Evolutionary conservation across 1,284 basidiomycete species (phyloP).

Genomic region (Pyrrhoderma lamaoense): DNA sequence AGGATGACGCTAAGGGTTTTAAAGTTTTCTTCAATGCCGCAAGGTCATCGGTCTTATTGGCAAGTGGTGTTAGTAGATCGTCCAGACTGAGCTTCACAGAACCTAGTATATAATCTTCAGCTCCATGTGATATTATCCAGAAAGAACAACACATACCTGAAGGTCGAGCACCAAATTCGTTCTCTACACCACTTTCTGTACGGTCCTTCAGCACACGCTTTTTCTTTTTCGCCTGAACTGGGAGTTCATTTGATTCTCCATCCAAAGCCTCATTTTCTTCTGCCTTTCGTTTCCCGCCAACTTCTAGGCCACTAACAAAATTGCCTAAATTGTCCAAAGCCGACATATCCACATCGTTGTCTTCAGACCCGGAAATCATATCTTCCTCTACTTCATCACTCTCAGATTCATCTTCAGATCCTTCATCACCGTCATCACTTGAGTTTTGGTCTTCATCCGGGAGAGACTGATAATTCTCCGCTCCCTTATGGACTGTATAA

Average conservation of each 20-base stretch:
- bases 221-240: constrained; percentile 36
- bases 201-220: constrained; percentile 62
- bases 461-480: constrained; percentile 20
- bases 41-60: constrained; percentile 50
- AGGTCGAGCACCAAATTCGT: constrained; percentile 55
- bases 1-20: constrained; percentile 47
- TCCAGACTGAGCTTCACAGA: constrained; percentile 54
- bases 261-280: constrained; percentile 26
- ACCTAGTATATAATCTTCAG: constrained; percentile 29
- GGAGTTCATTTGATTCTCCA: constrained; percentile 19
- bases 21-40: constrained; percentile 63
- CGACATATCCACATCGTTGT: constrained; percentile 45
- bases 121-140: constrained; percentile 10
- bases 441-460: constrained; percentile 17
- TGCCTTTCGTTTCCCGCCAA: constrained; percentile 68
- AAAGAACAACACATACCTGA: constrained; percentile 32
- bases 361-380: constrained; percentile 49
- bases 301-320: constrained; percentile 67
- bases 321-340: constrained; percentile 62
- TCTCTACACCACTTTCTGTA: constrained; percentile 70
- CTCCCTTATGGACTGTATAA: too few relatives aligned
- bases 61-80: constrained; percentile 67
- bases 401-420: constrained; percentile 32
- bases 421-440: constrained; percentile 27
- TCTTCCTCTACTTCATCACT: constrained; percentile 32